Evolutionary conservation across 441 rosid genomes (phyloP).

Genomic region (Adansonia gregorii): DNA sequence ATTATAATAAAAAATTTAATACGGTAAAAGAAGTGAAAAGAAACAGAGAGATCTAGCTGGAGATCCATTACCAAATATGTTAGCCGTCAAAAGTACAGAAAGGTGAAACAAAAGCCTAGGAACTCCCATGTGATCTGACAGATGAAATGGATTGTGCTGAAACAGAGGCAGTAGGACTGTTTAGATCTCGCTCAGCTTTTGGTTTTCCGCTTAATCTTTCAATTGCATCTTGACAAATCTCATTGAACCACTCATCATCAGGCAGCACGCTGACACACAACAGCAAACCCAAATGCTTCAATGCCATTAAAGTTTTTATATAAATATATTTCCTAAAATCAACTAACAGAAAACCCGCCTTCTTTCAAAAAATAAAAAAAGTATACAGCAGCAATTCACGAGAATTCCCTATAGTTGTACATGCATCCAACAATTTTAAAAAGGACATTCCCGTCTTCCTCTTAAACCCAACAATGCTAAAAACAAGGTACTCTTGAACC

Average conservation of each 20-base stretch:
- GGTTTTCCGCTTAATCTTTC: slow-evolving; percentile 87
- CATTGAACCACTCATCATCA: slow-evolving; percentile 91
- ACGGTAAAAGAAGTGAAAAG: not conserved
- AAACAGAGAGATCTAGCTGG: not conserved
- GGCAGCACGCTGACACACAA: slow-evolving; percentile 70
- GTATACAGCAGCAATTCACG: too few species aligned
- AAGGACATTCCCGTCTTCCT: too few species aligned
- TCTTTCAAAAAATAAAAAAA: not conserved
- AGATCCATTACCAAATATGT: slow-evolving; percentile 26
- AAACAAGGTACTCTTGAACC: too few species aligned
- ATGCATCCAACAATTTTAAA: too few species aligned
- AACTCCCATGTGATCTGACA: slow-evolving; percentile 87
- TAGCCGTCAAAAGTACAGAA: slow-evolving; percentile 43
- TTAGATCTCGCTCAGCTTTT: slow-evolving; percentile 66
- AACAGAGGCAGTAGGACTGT: slow-evolving; percentile 95
- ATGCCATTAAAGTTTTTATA: not conserved
- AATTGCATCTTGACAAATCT: slow-evolving; percentile 74
- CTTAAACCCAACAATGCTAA: too few species aligned
- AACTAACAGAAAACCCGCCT: not conserved
- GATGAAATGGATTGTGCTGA: slow-evolving; percentile 98
- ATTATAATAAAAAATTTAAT: not conserved
- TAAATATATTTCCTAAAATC: not conserved
- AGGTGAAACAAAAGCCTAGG: slow-evolving; percentile 37
- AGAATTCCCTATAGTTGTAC: too few species aligned
- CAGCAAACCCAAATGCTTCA: slow-evolving; percentile 20